Evolutionary conservation across 306 rosid species (phyloP).

Genomic region (Lablab purpureus): DNA sequence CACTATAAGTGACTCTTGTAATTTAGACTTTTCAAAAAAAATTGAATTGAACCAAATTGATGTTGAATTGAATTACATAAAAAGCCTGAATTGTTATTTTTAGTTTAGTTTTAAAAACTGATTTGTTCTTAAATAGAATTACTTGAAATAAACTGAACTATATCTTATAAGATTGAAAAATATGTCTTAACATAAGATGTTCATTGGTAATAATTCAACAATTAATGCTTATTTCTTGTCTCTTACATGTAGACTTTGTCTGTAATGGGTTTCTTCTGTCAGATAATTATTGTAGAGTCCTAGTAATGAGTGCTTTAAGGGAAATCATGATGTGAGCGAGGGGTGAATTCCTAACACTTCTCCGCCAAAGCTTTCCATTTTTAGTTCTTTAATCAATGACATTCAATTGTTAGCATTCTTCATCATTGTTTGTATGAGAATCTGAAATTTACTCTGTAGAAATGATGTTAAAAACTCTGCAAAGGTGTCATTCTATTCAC

Average conservation of each 20-base stretch:
- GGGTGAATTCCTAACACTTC: neutral
- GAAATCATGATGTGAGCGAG: neutral
- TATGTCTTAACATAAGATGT: no score
- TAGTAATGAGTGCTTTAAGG: neutral
- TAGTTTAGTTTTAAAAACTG: no score
- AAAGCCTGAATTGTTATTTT: no score
- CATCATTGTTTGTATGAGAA: neutral
- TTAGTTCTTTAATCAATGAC: neutral
- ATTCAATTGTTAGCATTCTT: neutral
- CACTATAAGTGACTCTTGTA: neutral
- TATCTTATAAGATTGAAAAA: no score
- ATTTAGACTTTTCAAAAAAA: neutral
- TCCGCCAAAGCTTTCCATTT: neutral
- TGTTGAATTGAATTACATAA: no score
- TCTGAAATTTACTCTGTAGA: slow-evolving; percentile 27
- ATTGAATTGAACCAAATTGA: no score
- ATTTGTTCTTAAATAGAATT: no score
- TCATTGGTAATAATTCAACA: no score
- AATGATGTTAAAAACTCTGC: slow-evolving; percentile 2
- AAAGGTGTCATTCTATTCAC: neutral
- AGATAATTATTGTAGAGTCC: slow-evolving; percentile 8
- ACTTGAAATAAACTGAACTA: no score
- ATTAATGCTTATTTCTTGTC: slow-evolving; percentile 6
- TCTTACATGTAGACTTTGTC: neutral
- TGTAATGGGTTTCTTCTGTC: neutral